phyloP scores from a whole-genome alignment of 2,329 filamentous ascomycete genomes.

The Aspergillus glaucus region DNA sequence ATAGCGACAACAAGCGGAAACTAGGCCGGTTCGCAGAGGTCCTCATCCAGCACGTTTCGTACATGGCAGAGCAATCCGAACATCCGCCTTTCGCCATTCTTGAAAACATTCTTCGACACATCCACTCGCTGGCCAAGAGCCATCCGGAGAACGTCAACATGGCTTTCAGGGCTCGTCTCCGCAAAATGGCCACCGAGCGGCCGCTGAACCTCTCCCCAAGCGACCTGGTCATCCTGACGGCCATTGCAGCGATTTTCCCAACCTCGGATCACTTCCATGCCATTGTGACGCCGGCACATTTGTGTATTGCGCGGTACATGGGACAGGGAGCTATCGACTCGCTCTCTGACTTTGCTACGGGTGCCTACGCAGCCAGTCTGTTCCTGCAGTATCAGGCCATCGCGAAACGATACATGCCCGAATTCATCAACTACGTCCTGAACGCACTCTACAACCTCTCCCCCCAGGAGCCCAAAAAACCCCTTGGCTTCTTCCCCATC shows the following conservation, averaged over 20 bases:
- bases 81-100: conserved; percentile 59
- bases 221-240: conserved; percentile 77
- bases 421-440: conserved; percentile 73
- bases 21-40: conserved; percentile 52
- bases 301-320: conserved; percentile 77
- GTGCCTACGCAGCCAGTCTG: conserved; percentile 72
- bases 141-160: conserved; percentile 72
- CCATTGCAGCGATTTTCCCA: conserved; percentile 77
- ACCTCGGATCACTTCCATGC: conserved; percentile 97
- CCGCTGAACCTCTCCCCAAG: conserved; percentile 53
- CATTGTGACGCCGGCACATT: conserved; percentile 81
- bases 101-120: conserved; percentile 77
- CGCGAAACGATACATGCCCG: conserved; percentile 82
- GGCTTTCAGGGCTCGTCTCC: conserved; percentile 69
- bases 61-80: conserved; percentile 47
- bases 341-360: conserved; percentile 62
- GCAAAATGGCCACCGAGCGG: conserved; percentile 46
- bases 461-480: conserved; percentile 46
- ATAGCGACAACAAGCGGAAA: conserved; percentile 76
- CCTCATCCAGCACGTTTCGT: conserved; percentile 51
- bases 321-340: conserved; percentile 65
- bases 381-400: conserved; percentile 75
- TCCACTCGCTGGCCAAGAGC: conserved; percentile 85
- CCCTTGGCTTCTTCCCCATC: conserved; percentile 55
- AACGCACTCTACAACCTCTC: conserved; percentile 65